Evolutionary conservation across 2,329 filamentous ascomycete species (phyloP).

Genomic region (Apiospora koreana): DNA sequence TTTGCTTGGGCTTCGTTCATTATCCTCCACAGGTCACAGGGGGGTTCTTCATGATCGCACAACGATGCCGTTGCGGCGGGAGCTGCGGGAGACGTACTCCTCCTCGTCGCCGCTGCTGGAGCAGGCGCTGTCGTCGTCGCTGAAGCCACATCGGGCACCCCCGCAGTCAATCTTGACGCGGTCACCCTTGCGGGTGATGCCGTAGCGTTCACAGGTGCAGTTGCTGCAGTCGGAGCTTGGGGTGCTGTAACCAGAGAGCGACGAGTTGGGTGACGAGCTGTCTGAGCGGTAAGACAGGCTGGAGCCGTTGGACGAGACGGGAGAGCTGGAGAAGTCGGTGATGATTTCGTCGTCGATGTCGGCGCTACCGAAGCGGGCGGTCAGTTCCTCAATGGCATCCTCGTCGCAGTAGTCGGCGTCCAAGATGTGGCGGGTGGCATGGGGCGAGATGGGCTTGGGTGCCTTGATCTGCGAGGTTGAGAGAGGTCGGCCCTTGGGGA

Average conservation of each 20-base stretch:
- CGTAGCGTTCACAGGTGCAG: conserved; percentile 95
- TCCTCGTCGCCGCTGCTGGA: conserved; percentile 68
- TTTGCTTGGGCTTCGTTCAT: conserved; percentile 23
- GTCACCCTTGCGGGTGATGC: conserved; percentile 90
- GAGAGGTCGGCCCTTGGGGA: conserved; percentile 86
- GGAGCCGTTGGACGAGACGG: conserved; percentile 69
- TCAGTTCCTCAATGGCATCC: conserved; percentile 76
- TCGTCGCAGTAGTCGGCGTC: conserved; percentile 75
- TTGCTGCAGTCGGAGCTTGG: conserved; percentile 73
- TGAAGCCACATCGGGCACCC: conserved; percentile 82
- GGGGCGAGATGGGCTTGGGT: conserved; percentile 85
- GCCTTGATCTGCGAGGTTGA: conserved; percentile 88
- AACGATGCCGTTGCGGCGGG: conserved; percentile 66
- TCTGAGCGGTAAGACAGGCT: conserved; percentile 70
- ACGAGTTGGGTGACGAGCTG: conserved; percentile 73
- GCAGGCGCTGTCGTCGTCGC: conserved; percentile 68
- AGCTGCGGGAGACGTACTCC: conserved; percentile 54
- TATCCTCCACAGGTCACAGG: conserved; percentile 21
- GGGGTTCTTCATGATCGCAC: conserved; percentile 43
- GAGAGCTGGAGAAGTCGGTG: conserved; percentile 56
- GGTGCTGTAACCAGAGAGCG: conserved; percentile 76
- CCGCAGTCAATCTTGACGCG: conserved; percentile 96
- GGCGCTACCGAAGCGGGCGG: conserved; percentile 68
- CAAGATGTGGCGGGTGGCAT: conserved; percentile 85
- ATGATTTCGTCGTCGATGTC: conserved; percentile 59